Conservation (phyloP, 805 yeast genomes). For the Teunomyces lycoperdinae region DNA sequence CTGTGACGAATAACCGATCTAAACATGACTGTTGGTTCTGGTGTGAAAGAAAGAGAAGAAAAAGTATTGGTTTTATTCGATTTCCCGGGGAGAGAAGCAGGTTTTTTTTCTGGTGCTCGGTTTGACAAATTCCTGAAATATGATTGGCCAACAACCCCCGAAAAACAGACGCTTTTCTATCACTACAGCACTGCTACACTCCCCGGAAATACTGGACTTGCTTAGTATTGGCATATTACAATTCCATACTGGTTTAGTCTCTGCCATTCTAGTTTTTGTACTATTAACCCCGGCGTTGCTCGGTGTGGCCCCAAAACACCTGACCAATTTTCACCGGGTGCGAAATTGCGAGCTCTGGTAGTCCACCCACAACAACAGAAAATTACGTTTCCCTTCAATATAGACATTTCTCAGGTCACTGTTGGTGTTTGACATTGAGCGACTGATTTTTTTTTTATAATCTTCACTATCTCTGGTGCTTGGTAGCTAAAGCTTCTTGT, state of each 20-base stretch:
- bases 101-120: constrained; percentile 5
- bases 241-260: not conserved
- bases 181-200: no score
- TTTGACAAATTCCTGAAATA: constrained; percentile 7
- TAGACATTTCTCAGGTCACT: not conserved
- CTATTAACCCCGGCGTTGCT: not conserved
- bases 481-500: no score
- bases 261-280: not conserved
- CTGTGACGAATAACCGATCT: constrained; percentile 18
- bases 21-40: constrained; percentile 13
- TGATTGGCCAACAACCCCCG: constrained; percentile 6
- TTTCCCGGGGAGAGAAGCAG: constrained; percentile 6
- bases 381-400: not conserved
- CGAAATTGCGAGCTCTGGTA: not conserved
- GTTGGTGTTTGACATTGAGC: no score
- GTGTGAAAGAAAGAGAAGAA: not conserved
- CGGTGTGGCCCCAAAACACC: not conserved
- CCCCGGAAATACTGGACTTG: not conserved
- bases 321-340: not conserved
- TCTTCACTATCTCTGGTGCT: no score
- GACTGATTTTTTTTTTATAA: no score
- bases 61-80: not conserved
- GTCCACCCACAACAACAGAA: not conserved
- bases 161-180: not conserved
- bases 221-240: no score